These are phyloP conservation scores for Emiliania huxleyi DNA, from an alignment of 78 protist species.

Conservation along the genomic window DNA sequence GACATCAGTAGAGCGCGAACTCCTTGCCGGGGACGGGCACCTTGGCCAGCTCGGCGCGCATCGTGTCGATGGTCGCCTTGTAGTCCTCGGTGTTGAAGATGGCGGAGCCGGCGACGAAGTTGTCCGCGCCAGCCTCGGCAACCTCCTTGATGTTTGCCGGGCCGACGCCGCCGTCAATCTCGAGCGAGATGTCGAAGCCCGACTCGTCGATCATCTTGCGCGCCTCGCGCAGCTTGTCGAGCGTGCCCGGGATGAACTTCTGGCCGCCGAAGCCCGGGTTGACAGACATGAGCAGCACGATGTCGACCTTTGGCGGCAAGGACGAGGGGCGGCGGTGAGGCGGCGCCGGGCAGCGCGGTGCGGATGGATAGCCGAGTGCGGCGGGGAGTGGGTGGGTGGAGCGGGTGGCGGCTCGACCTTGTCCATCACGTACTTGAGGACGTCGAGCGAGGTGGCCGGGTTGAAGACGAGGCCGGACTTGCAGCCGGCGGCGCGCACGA, in stretches of 20 bases:
- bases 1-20: not conserved
- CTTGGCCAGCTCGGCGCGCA: conserved; percentile 41
- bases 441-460: conserved; percentile 52
- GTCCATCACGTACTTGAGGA: conserved; percentile 35
- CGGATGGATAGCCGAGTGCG: too few relatives aligned
- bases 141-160: conserved; percentile 33
- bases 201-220: conserved; percentile 39
- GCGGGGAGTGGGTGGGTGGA: too few relatives aligned
- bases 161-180: conserved; percentile 66
- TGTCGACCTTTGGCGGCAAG: conserved; percentile 52
- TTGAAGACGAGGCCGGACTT: conserved; percentile 57
- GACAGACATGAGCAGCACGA: conserved; percentile 64
- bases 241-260: conserved; percentile 32
- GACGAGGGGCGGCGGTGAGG: not conserved
- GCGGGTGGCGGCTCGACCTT: too few relatives aligned
- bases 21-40: not conserved
- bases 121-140: conserved; percentile 62
- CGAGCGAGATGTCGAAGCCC: conserved; percentile 31
- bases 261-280: conserved; percentile 77
- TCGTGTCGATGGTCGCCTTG: conserved; percentile 38
- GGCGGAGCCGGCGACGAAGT: conserved; percentile 61
- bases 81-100: conserved; percentile 49
- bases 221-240: conserved; percentile 39
- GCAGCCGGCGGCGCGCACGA: conserved; percentile 16
- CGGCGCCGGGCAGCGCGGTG: not conserved